Percentiles rank a stretch among this genome's conserved stretches.
These are phyloP conservation scores for Graphilbum sp. DNA, from an alignment of 2,329 filamentous ascomycete genomes.

Conservation along the genomic window DNA sequence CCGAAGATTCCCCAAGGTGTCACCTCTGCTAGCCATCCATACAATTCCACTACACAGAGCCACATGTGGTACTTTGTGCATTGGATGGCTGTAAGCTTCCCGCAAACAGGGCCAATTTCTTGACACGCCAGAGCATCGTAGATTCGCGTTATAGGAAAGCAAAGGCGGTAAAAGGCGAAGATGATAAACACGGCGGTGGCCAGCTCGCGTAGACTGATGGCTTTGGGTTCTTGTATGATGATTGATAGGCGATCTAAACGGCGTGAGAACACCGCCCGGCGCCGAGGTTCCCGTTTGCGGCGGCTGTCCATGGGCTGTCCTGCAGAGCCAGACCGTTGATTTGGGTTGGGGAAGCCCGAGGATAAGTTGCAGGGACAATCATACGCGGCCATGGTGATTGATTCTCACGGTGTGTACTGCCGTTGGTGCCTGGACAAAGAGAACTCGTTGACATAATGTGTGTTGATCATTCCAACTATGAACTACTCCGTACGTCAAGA, in stretches of 20 bases:
- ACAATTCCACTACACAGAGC: not conserved
- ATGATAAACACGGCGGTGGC: constrained; percentile 1
- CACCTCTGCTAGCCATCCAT: constrained; percentile 5
- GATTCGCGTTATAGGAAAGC: not conserved
- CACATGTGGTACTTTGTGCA: constrained; percentile 1
- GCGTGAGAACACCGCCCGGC: constrained; percentile 7
- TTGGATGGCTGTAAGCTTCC: not conserved
- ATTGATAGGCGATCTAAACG: constrained; percentile 8
- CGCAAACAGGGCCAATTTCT: constrained; percentile 6
- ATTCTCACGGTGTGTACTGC: too few species aligned
- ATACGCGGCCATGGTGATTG: too few species aligned
- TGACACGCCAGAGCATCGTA: constrained; percentile 4
- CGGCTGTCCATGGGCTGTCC: not conserved
- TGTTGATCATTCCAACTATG: too few species aligned
- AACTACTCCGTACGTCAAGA: too few species aligned
- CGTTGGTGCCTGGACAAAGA: too few species aligned
- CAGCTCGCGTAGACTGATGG: constrained; percentile 8
- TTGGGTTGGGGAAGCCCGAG: not conserved
- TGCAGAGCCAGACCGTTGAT: not conserved
- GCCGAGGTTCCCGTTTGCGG: not conserved
- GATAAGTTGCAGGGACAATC: too few species aligned
- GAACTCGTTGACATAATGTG: too few species aligned
- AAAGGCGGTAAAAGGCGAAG: constrained; percentile 5
- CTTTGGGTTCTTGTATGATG: constrained; percentile 6
- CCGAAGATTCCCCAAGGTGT: constrained; percentile 8